Base-by-base conservation (phyloP, 2,329 filamentous ascomycete species). In the Orbilia oligospora region DNA sequence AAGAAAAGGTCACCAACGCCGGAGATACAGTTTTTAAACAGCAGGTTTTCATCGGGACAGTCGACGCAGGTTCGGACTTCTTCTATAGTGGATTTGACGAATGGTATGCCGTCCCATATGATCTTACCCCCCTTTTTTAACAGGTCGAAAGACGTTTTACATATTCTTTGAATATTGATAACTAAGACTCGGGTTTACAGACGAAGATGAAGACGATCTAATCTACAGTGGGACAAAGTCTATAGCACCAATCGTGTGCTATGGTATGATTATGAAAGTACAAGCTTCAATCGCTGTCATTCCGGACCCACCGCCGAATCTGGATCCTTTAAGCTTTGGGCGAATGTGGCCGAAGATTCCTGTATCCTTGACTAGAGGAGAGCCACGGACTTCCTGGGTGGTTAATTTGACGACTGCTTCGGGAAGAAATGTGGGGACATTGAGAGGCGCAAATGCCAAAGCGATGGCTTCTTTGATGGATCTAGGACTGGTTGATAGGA, bases 261-360 rank as follows among this genome's bases (percentile, higher is more conserved):
- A 77, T 56, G 73, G 73, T 49, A 77, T 77, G 73, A 71, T 77
- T 55, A 14, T 66, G 8, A 77, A 77, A 55, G 73, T 77, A 3
- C 67, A 68, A 12, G 73, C 73, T 44, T 77, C 73, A 48, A 71
- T 77, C 53, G 61, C 73, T 2, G 58, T 71, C 8, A 77, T 77
- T 30, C 73, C 73, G 5, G 73, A 77, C 27, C 73, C 73, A 9
- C 73, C 73, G 36, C 73, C 73, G 9, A 71, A 76, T 38, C 66
- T 71, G 44, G 73, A 77, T 49, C 73, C 73, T 18, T 24, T 71
- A 33, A 71, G 67, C 20, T 77, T 77, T 64, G 73, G 73, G 46
- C 73, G 73, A 14, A 77, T 77, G 73, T 77, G 73, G 73, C 73
- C 73, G 5, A 77, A 77, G 30, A 77, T 77, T 44, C 73, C 73